A percentile compares a stretch with the other conserved stretches of the same genome.
These are phyloP conservation scores for Sporisorium iseilematis-ciliati DNA, from an alignment of 1,284 basidiomycete genomes.

Conservation along the genomic window DNA sequence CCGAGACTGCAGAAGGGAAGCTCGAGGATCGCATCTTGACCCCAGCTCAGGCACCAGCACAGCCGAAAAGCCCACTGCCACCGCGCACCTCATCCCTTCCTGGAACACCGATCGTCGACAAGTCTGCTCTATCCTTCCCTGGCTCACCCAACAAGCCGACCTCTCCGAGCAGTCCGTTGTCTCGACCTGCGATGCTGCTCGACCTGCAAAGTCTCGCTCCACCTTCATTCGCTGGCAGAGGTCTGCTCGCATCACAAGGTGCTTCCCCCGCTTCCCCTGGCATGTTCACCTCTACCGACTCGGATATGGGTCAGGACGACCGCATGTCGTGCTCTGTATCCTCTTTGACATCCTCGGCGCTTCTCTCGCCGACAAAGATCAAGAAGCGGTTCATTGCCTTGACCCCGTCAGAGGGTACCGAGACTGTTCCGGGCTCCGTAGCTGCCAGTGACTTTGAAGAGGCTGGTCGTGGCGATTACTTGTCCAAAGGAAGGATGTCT, in stretches of 20 bases:
- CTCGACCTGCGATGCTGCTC: conserved; percentile 30
- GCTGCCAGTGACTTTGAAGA: conserved; percentile 42
- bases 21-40: neutral
- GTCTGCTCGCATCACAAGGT: neutral
- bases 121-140: conserved; percentile 16
- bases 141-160: conserved; percentile 46
- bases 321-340: conserved; percentile 27
- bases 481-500: conserved; percentile 28
- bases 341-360: conserved; percentile 32
- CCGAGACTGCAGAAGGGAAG: neutral
- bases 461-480: conserved; percentile 30
- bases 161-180: conserved; percentile 25
- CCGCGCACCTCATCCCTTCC: conserved; percentile 45
- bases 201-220: conserved; percentile 35
- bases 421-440: conserved; percentile 48
- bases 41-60: conserved; percentile 7
- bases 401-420: conserved; percentile 48
- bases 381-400: conserved; percentile 22
- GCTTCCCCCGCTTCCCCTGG: conserved; percentile 32
- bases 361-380: conserved; percentile 17
- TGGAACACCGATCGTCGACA: conserved; percentile 21
- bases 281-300: conserved; percentile 33
- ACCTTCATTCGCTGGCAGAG: conserved; percentile 13
- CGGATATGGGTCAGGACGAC: conserved; percentile 37
- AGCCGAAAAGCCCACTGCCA: conserved; percentile 23